Percentiles rank a stretch among this genome's conserved stretches.
Conservation (phyloP, 148 eudicot genomes). For the Silene uniflora region DNA sequence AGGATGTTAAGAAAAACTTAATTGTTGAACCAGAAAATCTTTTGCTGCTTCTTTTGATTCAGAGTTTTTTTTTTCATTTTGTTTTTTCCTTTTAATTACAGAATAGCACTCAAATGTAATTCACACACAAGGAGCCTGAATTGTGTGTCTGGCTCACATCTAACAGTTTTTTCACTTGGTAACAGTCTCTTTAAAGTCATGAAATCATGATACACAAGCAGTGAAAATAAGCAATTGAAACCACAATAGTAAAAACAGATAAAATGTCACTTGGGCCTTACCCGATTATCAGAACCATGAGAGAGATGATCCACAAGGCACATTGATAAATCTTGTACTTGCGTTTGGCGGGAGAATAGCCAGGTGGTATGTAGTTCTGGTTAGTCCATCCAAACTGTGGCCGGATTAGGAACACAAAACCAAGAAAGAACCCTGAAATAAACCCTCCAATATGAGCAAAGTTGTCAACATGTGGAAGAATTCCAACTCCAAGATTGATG, state of each 20-base stretch:
- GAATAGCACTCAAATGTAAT: background rate
- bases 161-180: background rate
- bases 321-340: conserved; percentile 68
- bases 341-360: conserved; percentile 31
- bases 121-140: background rate
- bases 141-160: background rate
- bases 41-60: no score
- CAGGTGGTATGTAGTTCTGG: conserved; percentile 48
- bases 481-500: conserved; percentile 66
- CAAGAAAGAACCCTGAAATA: conserved; percentile 73
- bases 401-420: conserved; percentile 74
- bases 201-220: background rate
- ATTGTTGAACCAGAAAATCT: background rate
- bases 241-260: background rate
- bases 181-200: background rate
- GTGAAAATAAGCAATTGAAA: background rate
- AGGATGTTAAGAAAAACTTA: background rate
- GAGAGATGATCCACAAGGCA: conserved; percentile 54
- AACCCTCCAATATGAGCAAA: conserved; percentile 97
- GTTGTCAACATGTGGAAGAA: conserved; percentile 92
- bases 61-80: no score
- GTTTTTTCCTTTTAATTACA: background rate
- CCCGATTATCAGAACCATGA: conserved; percentile 59
- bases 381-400: conserved; percentile 79
- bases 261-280: conserved; percentile 25